These are phyloP conservation scores for Leptodontidium sp. DNA, from an alignment of 2,329 filamentous ascomycete genomes.

Conservation along the genomic window DNA sequence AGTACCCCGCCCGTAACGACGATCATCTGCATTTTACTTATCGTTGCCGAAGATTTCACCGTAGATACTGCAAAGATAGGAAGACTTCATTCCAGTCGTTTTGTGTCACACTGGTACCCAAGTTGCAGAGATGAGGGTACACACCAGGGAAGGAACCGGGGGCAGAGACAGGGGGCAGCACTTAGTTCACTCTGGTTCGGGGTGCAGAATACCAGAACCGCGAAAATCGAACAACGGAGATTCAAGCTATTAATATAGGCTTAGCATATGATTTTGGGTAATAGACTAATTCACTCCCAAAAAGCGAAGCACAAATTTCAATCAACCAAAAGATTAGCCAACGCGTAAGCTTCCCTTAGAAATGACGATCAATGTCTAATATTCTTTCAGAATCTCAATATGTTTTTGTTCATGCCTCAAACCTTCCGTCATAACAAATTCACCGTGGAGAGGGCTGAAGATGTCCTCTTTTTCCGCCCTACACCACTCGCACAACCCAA, in stretches of 20 bases:
- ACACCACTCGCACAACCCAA: neutral
- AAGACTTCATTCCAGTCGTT: neutral
- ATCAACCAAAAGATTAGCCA: neutral
- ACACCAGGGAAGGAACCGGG: neutral
- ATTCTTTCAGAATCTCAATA: slow-evolving; percentile 3
- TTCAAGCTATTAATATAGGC: slow-evolving; percentile 7
- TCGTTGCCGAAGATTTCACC: no score
- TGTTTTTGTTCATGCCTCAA: slow-evolving; percentile 6
- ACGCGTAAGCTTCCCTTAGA: neutral
- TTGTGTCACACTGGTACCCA: neutral
- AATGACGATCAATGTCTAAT: slow-evolving; percentile 4
- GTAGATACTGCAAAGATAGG: neutral
- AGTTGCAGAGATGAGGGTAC: neutral
- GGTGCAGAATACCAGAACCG: neutral
- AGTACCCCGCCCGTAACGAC: neutral
- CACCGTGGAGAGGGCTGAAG: neutral
- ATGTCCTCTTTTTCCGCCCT: neutral
- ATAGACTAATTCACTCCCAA: neutral
- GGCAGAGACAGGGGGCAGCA: neutral
- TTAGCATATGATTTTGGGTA: slow-evolving; percentile 11
- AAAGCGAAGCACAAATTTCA: slow-evolving; percentile 3
- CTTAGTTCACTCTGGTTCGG: neutral
- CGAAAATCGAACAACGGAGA: slow-evolving; percentile 5
- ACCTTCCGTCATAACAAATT: neutral
- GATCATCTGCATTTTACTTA: no score